Percentiles rank a stretch among this genome's conserved stretches.
Conservation (phyloP, 805 yeast genomes). For the Ogataea parapolymorpha region DNA sequence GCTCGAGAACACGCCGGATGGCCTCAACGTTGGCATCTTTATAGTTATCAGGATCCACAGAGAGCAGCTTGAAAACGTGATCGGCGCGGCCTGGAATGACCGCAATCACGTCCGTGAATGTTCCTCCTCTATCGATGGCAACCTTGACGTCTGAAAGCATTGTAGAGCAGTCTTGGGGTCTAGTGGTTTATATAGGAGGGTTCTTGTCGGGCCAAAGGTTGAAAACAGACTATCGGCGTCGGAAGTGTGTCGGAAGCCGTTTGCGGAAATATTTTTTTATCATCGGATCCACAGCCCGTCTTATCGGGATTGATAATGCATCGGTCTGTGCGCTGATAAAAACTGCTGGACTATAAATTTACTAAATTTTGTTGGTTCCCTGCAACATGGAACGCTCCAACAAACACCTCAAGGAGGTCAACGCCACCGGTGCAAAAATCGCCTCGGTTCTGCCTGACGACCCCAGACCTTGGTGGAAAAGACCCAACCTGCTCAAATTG, state of each 20-base stretch:
- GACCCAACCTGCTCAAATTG: constrained; percentile 17
- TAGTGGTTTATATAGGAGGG: not conserved
- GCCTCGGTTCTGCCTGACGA: constrained; percentile 17
- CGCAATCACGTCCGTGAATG: constrained; percentile 47
- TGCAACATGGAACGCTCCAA: constrained; percentile 1
- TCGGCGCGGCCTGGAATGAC: constrained; percentile 36
- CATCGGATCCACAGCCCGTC: not conserved
- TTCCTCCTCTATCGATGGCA: constrained; percentile 36
- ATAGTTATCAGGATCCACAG: constrained; percentile 26
- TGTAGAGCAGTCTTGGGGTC: not conserved
- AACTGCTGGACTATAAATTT: not conserved
- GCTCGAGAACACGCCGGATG: constrained; percentile 22
- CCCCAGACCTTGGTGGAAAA: constrained; percentile 17
- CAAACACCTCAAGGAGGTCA: constrained; percentile 1
- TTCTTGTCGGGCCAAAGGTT: too few relatives aligned
- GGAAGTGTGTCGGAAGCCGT: not conserved
- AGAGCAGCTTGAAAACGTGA: constrained; percentile 26
- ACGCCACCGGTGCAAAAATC: constrained; percentile 16
- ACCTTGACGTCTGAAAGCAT: constrained; percentile 8
- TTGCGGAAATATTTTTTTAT: not conserved
- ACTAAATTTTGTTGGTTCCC: not conserved
- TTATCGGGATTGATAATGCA: not conserved
- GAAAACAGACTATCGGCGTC: not conserved
- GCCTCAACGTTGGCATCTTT: constrained; percentile 27
- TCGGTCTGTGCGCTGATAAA: not conserved